Evolutionary conservation across 2,329 filamentous ascomycete species (phyloP), one percentile per base, ranked within the genome.

Genomic region (Emergomyces pasteurianus): DNA sequence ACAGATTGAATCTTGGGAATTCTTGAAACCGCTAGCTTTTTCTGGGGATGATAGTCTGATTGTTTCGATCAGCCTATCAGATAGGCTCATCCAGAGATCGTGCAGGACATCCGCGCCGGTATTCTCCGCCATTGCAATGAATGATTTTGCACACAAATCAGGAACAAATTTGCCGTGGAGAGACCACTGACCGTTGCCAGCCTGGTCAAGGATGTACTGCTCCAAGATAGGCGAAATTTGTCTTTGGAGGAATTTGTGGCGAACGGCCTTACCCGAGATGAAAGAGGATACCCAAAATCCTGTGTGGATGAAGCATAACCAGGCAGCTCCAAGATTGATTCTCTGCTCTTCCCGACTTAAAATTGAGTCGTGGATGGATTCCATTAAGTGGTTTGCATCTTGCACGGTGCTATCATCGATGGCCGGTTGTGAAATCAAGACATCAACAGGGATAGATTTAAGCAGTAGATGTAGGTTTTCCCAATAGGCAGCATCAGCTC

Each of bases 41-140:
- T 92, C 90, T 0, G 92, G 90, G 5, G 89, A 80, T 0, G 90
- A 95, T 6, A 83, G 83, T 59, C 85, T 86, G 61, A 96, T 85
- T 43, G 82, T 80, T 38, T 84, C 78, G 31, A 86, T 78, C n/a
- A 96, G 75, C 0, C 79, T 72, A 0, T 82, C 75, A 0, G 83
- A 82, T n/a, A 90, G 73, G 1, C 77, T 77, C 2, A 77, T 72
- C 89, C 89, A 94, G 64, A 86, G 78, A 2, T 78, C 72, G 18
- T 77, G 71, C 0, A 89, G 76, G 0, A 81, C 76, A 2, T 75
- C 66, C 0, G 80, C 72, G 3, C 85, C 73, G 3, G 67, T 67
- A 47, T 75, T 70, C 16, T 77, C 70, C 21, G 69, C 65, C 54
- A 81, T 67, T 23, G 65, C 65, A 28, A 66, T 61, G 42, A 78